Base-by-base conservation (phyloP, 305 asterid genomes). In the Striga hermonthica region DNA sequence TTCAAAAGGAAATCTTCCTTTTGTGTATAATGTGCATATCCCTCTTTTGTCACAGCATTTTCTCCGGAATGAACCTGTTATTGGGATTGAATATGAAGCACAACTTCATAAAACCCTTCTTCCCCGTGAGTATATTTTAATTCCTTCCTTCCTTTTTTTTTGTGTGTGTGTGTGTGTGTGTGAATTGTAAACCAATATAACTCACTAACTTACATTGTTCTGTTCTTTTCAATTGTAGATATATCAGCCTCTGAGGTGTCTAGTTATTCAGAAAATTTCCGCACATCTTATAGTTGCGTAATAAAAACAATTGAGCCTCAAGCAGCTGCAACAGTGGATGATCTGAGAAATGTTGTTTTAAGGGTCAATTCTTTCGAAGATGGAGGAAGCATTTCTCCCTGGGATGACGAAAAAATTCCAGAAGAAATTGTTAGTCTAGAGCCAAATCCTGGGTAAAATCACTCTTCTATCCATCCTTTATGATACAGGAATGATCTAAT, bases 251-350 rank as follows among this genome's bases (percentile, higher is more conserved):
- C 91, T 57, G 98, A 89, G 80, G 95, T 91, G 65, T 85, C 98
- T 75, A 80, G 79, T 75, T 87, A 82, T 73, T 76, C 97, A 6
- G 95, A 79, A 71, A 85, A 79, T 70, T 89, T 91, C 59, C 82
- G 50, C 61, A 87, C 97, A 70, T 82, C 92, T 48, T 75, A 40
- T 72, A 84, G 89, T 81, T 89, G 97, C 56, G 97, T 87, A 49
- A 82, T 91, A 73, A 91, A 91, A 84, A 81, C 94, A 68, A 79
- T 89, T 84, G 97, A 91, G 87, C 98, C 98, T 71, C 95, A 71
- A 74, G 85, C 89, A 71, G 72, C 81, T 67, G 85, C 88, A 65
- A 78, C 84, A 11, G 89, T 82, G 80, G 88, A 91, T 75, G 90
- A 78, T 67, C 65, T 91, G 75, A 84, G 80, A 77, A 74, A 77